These are phyloP conservation scores for Phtheirospermum japonicum DNA, from an alignment of 257 asterid genomes.

Conservation along the genomic window DNA sequence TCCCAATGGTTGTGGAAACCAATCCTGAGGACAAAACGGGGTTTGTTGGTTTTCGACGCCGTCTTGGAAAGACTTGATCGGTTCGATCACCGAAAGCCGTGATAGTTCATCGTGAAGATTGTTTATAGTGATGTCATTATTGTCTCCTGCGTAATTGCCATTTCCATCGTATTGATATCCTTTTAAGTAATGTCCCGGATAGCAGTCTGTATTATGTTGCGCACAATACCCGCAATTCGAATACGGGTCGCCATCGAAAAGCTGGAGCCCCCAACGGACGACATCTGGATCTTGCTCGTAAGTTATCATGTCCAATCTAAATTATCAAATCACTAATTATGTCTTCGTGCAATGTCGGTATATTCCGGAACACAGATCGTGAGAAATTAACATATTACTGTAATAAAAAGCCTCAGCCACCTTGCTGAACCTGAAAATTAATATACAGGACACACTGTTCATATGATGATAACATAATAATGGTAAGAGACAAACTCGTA, in stretches of 20 bases:
- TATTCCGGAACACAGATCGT: too few relatives aligned
- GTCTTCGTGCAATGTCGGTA: too few relatives aligned
- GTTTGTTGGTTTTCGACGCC: slow-evolving; percentile 44
- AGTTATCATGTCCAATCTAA: slow-evolving; percentile 50
- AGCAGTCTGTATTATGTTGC: slow-evolving; percentile 51
- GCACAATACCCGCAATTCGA: slow-evolving; percentile 59
- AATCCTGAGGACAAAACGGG: slow-evolving; percentile 59
- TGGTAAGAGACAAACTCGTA: too few relatives aligned
- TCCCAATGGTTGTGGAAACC: slow-evolving; percentile 67
- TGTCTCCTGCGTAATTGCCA: slow-evolving; percentile 37
- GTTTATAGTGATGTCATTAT: slow-evolving; percentile 37
- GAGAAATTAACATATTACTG: too few relatives aligned
- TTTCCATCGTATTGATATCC: slow-evolving; percentile 48
- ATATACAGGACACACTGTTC: too few relatives aligned
- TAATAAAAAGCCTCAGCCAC: too few relatives aligned
- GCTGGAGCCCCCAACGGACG: slow-evolving; percentile 92
- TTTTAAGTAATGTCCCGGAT: slow-evolving; percentile 48
- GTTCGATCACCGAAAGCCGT: slow-evolving; percentile 68
- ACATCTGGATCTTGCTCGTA: slow-evolving; percentile 94
- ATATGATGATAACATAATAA: too few relatives aligned
- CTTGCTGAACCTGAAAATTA: too few relatives aligned
- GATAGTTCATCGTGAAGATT: slow-evolving; percentile 68
- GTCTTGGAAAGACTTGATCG: slow-evolving; percentile 47
- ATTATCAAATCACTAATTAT: slow-evolving; percentile 4
- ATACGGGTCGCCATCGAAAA: slow-evolving; percentile 90